Conservation (phyloP, 495 filamentous ascomycete genomes). For the Xylaria bambusicola region DNA sequence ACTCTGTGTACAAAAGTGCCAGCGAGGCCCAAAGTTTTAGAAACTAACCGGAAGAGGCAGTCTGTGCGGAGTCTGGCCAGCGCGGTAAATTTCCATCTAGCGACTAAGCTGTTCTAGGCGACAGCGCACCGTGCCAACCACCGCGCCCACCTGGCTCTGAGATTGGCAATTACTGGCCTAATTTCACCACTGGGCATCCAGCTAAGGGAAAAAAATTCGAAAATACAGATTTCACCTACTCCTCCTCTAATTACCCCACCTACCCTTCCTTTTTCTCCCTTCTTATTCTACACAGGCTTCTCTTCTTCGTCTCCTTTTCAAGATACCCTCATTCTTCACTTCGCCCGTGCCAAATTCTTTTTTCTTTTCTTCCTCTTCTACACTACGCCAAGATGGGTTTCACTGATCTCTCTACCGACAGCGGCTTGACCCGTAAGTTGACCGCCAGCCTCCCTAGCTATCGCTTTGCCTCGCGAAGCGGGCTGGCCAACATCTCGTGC, state of each 20-base stretch:
- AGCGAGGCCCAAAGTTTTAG: too few relatives aligned
- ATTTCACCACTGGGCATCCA: slow-evolving; percentile 4
- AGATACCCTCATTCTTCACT: slow-evolving; percentile 30
- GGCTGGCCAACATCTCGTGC: slow-evolving; percentile 14
- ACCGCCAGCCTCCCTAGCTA: slow-evolving; percentile 13
- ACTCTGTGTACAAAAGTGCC: too few relatives aligned
- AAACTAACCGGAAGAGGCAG: not conserved
- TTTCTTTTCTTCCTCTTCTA: slow-evolving; percentile 11
- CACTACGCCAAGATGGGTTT: slow-evolving; percentile 74
- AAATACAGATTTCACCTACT: slow-evolving; percentile 24
- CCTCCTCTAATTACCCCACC: slow-evolving; percentile 30
- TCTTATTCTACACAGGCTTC: slow-evolving; percentile 29
- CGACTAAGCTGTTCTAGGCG: not conserved
- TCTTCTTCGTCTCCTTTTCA: slow-evolving; percentile 27
- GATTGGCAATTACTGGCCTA: slow-evolving; percentile 6
- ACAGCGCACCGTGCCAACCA: slow-evolving; percentile 15
- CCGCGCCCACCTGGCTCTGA: not conserved
- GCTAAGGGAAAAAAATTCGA: slow-evolving; percentile 23
- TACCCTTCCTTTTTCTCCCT: slow-evolving; percentile 35
- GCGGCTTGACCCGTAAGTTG: slow-evolving; percentile 79
- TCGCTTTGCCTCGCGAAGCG: not conserved
- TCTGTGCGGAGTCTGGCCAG: not conserved
- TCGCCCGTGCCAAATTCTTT: slow-evolving; percentile 11
- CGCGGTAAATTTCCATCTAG: not conserved
- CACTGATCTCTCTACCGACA: slow-evolving; percentile 84